These are phyloP conservation scores for Capsicum chinense DNA, from an alignment of 257 asterid genomes.

Conservation along the genomic window DNA sequence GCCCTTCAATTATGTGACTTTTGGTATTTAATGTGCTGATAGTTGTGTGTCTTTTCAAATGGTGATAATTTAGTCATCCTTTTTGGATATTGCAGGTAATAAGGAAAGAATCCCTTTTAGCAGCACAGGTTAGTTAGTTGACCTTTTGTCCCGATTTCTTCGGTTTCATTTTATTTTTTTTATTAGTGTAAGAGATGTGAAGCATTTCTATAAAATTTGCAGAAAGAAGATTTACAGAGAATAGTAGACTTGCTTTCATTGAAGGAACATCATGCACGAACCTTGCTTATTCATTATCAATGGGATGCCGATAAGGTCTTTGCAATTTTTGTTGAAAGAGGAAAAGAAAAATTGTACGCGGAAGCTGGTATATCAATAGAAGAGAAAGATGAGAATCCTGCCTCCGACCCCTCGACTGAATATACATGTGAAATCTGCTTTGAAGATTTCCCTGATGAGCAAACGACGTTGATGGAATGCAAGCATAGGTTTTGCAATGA, in stretches of 20 bases:
- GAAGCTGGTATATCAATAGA: conserved; percentile 52
- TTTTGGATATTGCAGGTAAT: conserved; percentile 51
- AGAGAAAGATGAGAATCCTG: conserved; percentile 25
- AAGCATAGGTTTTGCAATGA: conserved; percentile 69
- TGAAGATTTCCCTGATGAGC: conserved; percentile 44
- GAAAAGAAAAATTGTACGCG: conserved; percentile 43
- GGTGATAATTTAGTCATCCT: conserved; percentile 15
- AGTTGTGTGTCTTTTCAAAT: neutral
- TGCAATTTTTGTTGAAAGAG: conserved; percentile 51
- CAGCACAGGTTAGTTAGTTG: conserved; percentile 65
- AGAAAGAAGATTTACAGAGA: conserved; percentile 58
- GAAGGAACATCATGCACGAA: conserved; percentile 59
- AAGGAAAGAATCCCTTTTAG: conserved; percentile 60
- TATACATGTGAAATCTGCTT: conserved; percentile 55
- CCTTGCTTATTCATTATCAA: conserved; percentile 60
- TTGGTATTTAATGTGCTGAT: neutral
- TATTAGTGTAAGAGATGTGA: neutral
- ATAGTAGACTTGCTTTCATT: conserved; percentile 59
- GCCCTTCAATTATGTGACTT: neutral
- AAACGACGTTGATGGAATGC: conserved; percentile 59
- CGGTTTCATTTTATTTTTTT: neutral
- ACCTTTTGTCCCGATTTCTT: neutral
- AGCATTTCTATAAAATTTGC: conserved; percentile 23
- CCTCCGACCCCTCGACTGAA: conserved; percentile 28
- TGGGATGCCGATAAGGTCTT: conserved; percentile 57